Conservation (phyloP, 1,284 basidiomycete genomes). For the Sanguinoderma infundibulare region DNA sequence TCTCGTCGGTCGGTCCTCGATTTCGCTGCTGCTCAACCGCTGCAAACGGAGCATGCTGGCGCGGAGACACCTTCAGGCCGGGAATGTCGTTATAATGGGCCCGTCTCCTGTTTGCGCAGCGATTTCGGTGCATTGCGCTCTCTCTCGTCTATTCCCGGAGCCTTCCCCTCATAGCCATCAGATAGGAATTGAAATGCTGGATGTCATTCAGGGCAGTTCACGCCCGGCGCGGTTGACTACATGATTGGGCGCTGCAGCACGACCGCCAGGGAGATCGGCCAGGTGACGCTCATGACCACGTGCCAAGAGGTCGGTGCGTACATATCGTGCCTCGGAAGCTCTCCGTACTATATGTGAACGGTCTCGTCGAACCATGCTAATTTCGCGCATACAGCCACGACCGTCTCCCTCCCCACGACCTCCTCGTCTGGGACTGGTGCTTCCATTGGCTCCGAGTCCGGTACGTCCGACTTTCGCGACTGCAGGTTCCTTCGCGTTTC, state of each 20-base stretch:
- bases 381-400: neutral
- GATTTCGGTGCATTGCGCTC: too few relatives aligned
- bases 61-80: too few relatives aligned
- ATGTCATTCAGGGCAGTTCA: constrained; percentile 23
- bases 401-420: constrained; percentile 7
- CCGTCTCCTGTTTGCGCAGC: too few relatives aligned
- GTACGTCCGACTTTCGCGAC: neutral
- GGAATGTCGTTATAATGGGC: too few relatives aligned
- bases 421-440: constrained; percentile 3
- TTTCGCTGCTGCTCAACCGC: too few relatives aligned
- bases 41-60: too few relatives aligned
- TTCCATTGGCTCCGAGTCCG: constrained; percentile 22
- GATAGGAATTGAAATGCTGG: too few relatives aligned
- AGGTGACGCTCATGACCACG: constrained; percentile 15
- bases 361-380: neutral
- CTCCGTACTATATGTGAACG: neutral
- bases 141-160: too few relatives aligned
- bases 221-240: constrained; percentile 23
- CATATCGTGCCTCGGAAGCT: neutral
- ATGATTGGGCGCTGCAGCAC: constrained; percentile 22
- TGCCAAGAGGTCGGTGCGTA: constrained; percentile 19
- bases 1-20: too few relatives aligned
- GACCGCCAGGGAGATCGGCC: constrained; percentile 18
- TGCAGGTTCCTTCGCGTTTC: neutral
- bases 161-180: too few relatives aligned